These are phyloP conservation scores for Flaveria sonorensis DNA, from an alignment of 129 eudicot genomes.

Conservation along the genomic window DNA sequence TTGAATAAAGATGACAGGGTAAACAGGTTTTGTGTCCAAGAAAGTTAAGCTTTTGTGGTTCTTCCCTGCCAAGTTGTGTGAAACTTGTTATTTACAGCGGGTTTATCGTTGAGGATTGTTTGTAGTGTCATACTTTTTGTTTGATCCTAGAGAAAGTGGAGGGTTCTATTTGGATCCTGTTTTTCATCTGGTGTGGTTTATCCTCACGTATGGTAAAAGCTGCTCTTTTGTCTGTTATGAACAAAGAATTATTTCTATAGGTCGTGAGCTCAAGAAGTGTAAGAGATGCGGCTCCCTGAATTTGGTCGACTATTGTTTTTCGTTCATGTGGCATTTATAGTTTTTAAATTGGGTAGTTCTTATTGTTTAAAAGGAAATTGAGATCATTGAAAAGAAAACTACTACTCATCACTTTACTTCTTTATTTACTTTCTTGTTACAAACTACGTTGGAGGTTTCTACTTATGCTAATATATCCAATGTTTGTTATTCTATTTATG, in stretches of 20 bases:
- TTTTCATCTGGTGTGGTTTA: background rate
- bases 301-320: background rate
- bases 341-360: background rate
- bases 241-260: background rate
- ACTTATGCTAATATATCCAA: slow-evolving; percentile 15
- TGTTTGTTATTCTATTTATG: slow-evolving; percentile 24
- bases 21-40: background rate
- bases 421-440: slow-evolving; percentile 22
- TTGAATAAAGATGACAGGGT: background rate
- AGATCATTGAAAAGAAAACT: background rate
- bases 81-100: background rate
- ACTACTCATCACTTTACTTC: slow-evolving; percentile 5
- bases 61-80: background rate
- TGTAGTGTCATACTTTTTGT: background rate
- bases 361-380: background rate
- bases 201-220: background rate
- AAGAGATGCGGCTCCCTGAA: background rate
- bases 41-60: background rate
- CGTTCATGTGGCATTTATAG: background rate
- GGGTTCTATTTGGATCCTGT: slow-evolving; percentile 4
- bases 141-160: slow-evolving; percentile 3
- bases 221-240: background rate
- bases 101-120: background rate
- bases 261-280: background rate
- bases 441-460: slow-evolving; percentile 12